A percentile compares a stretch with the other conserved stretches of the same genome.
phyloP scores from a whole-genome alignment of 345 rosid species.

The Angophora floribunda region DNA sequence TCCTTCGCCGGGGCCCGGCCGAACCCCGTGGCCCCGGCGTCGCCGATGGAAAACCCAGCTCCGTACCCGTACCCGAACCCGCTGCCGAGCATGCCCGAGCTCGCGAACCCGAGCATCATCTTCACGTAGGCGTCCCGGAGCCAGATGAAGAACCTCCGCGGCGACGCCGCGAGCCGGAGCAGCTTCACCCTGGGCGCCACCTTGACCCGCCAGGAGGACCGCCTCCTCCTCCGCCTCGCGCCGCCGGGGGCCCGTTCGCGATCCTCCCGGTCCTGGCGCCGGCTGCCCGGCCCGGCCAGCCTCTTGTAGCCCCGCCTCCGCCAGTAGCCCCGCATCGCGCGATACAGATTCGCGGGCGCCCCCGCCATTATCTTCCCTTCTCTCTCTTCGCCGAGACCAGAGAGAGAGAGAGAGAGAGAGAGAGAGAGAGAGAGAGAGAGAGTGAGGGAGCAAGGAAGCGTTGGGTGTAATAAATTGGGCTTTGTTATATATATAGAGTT shows the following conservation, averaged over 20 bases:
- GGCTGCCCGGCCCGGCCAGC: background rate
- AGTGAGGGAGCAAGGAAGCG: fast-evolving
- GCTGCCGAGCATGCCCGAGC: slow-evolving; percentile 6
- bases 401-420: background rate
- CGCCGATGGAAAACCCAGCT: background rate
- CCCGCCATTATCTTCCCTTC: background rate
- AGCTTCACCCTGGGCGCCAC: slow-evolving; percentile 24
- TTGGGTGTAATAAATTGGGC: background rate
- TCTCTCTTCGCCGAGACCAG: background rate
- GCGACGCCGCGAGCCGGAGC: slow-evolving; percentile 3
- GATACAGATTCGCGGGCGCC: background rate
- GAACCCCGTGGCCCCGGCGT: background rate
- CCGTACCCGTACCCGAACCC: slow-evolving; percentile 13
- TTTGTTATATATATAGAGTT: background rate
- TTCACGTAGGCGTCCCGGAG: slow-evolving; percentile 51
- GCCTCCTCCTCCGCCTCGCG: background rate
- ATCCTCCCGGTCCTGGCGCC: slow-evolving; percentile 4
- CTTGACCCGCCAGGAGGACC: slow-evolving; percentile 31
- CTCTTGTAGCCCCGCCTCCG: slow-evolving; percentile 23
- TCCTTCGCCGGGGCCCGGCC: slow-evolving; percentile 27
- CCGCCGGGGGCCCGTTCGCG: background rate
- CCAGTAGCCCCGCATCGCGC: slow-evolving; percentile 14
- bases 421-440: fast-evolving
- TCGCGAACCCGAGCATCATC: slow-evolving; percentile 48
- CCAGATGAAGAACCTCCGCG: slow-evolving; percentile 29